These are phyloP conservation scores for Magnusiomyces tetraspermus DNA, from an alignment of 1,139 yeast genomes.

Conservation along the genomic window DNA sequence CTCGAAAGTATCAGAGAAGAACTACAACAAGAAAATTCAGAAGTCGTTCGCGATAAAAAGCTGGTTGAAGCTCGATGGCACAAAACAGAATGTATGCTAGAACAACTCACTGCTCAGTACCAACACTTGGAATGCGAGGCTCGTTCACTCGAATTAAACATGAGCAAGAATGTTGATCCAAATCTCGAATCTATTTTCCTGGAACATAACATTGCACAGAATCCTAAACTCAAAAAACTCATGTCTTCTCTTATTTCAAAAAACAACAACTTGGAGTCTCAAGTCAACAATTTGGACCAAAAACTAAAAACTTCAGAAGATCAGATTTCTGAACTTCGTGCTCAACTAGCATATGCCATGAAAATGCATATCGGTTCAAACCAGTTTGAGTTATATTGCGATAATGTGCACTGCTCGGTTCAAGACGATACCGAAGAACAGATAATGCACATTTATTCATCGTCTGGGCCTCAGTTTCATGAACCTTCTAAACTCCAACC, in stretches of 20 bases:
- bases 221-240: background rate
- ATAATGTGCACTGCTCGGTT: too few species aligned
- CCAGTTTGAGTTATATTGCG: too few species aligned
- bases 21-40: slow-evolving; percentile 18
- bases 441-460: too few species aligned
- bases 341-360: background rate
- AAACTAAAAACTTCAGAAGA: background rate
- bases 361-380: too few species aligned
- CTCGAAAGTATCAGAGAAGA: slow-evolving; percentile 21
- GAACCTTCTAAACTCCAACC: too few species aligned
- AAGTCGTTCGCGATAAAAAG: slow-evolving; percentile 16
- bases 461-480: too few species aligned
- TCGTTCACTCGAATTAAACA: background rate
- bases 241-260: background rate
- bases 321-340: background rate
- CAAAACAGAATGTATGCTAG: slow-evolving; percentile 21
- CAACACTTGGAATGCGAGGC: slow-evolving; percentile 17
- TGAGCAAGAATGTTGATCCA: too few species aligned
- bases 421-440: background rate
- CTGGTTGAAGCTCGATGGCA: slow-evolving; percentile 20
- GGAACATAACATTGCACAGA: background rate
- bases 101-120: slow-evolving; percentile 21
- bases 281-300: background rate
- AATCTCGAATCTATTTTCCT: too few species aligned
- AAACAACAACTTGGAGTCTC: background rate